Evolutionary conservation across 768 basidiomycete species (phyloP), one percentile per base, ranked within the genome.

Genomic region (Trametes cinnabarina): DNA sequence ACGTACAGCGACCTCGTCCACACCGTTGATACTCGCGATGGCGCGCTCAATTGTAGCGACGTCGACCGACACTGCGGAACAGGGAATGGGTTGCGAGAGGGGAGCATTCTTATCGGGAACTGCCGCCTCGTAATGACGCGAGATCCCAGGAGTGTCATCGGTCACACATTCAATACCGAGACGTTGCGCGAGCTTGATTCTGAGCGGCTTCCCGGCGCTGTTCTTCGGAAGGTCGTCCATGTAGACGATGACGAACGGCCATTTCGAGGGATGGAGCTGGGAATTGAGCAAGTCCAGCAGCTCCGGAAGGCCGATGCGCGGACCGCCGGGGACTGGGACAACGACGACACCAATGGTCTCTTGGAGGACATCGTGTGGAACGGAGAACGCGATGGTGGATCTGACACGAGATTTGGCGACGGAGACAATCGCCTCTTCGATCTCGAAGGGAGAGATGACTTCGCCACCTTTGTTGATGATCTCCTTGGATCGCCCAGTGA

Each of bases 381-480:
- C 66, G 1, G 76, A 73, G 65, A 81, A 81, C 6, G 78, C 77
- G 32, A 81, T 62, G 1, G 72, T 69, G 32, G 69, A 69, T 76
- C 78, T 76, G n/a, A 80, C 76, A 42, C 67, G 67, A 41, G 69
- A 69, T 63, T 72, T 76, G 12, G 77, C 77, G 9, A 73, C 75
- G 9, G 70, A 75, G 42, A 73, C 67, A 26, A 86, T 70, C 1
- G 83, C 83, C 47, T 82, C 80, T 67, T 86, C 84, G 17, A 86
- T 71, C 70, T 86, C 83, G 55, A 84, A 80, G 2, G 84, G 84
- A 2, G 80, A 82, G 41, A 84, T 79, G 51, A 84, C 82, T 68
- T 85, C 83, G 6, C 83, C 83, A 17, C 82, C 83, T 58, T 80
- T 79, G 65, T 80, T 80, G 62, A 82, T 82, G 58, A 83, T 80